Conservation (phyloP, 768 basidiomycete genomes). For the Rhodotorula paludigena region DNA sequence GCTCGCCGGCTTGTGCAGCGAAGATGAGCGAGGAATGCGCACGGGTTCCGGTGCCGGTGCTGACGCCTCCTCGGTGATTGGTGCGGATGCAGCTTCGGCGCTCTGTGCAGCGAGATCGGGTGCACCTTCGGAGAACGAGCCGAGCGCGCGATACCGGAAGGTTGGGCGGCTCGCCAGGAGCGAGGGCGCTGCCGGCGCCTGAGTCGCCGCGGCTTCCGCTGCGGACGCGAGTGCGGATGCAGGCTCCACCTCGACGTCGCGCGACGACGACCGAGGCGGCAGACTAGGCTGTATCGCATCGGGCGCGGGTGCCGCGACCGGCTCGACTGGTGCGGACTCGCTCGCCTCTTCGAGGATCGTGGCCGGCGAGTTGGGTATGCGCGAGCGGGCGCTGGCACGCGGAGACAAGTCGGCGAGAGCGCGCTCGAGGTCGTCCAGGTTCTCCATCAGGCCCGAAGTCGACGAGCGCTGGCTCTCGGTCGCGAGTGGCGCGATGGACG, state of each 20-base stretch:
- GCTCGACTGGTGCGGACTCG: background rate
- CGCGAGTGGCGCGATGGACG: slow-evolving; percentile 5
- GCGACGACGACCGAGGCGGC: background rate
- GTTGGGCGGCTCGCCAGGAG: slow-evolving; percentile 1
- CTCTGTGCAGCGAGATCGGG: background rate
- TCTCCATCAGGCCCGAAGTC: slow-evolving; percentile 38
- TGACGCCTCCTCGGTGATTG: background rate
- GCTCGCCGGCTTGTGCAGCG: background rate
- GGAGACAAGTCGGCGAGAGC: slow-evolving; percentile 42
- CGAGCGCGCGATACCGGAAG: slow-evolving; percentile 13
- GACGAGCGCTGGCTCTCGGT: slow-evolving; percentile 28
- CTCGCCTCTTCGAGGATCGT: background rate
- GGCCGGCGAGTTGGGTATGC: background rate
- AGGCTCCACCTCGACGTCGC: background rate
- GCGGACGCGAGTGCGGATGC: background rate
- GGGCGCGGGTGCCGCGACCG: background rate
- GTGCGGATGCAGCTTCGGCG: background rate
- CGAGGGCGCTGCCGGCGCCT: too few species aligned
- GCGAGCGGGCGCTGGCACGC: background rate
- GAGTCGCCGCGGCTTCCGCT: background rate
- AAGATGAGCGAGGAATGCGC: slow-evolving; percentile 23
- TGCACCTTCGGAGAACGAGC: background rate
- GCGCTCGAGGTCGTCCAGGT: slow-evolving; percentile 43
- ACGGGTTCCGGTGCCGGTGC: background rate
- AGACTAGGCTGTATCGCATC: background rate